Evolutionary conservation across 768 basidiomycete species (phyloP), one percentile per base, ranked within the genome.

Genomic region (Lyophyllum semitale): DNA sequence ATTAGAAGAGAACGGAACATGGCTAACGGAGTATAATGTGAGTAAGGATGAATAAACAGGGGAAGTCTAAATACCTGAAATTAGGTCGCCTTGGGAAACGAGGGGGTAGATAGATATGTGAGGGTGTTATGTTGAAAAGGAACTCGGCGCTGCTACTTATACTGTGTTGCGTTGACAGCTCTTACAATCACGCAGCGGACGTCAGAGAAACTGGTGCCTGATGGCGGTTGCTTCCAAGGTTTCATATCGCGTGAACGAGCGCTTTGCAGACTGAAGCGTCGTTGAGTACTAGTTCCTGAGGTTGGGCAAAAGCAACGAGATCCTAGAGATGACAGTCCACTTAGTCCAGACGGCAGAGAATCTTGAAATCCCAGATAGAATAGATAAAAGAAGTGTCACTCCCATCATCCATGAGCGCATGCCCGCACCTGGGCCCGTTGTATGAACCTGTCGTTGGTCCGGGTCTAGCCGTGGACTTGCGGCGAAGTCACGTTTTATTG

Each of bases 1-100:
- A 54, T 18, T 22, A 59, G 27, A 22, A 55, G 35, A 55, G 58
- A 51, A 25, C 58, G 44, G 44, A 55, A 48, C 58, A 59, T 59
- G 26, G 26, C 42, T 53, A 23, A n/a, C 33, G 12, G 22, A 17
- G 26, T n/a, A 25, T 49, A 20, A 49, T 8, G 32, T 8, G 7
- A 20, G 18, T 25, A 4, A 17, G 6, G 29, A 9, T 4, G 38
- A 33, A 38, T 18, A 9, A 9, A 18, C 17, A 9, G 17, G n/a
- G n/a, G 17, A 4, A 38, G 37, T 18, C n/a, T 38, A 18, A 4
- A 38, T n/a, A 18, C n/a, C 37, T 38, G 37, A 15, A 38, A 4
- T 18, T 38, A 18, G 15, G 37, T n/a, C 7, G n/a, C 9, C 15
- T 38, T 15, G 8, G 15, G 37, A n/a, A n/a, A 9, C 11, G 4